These are phyloP conservation scores for Ceratobasidium sp. DNA, from an alignment of 1,284 basidiomycete genomes.

Conservation along the genomic window DNA sequence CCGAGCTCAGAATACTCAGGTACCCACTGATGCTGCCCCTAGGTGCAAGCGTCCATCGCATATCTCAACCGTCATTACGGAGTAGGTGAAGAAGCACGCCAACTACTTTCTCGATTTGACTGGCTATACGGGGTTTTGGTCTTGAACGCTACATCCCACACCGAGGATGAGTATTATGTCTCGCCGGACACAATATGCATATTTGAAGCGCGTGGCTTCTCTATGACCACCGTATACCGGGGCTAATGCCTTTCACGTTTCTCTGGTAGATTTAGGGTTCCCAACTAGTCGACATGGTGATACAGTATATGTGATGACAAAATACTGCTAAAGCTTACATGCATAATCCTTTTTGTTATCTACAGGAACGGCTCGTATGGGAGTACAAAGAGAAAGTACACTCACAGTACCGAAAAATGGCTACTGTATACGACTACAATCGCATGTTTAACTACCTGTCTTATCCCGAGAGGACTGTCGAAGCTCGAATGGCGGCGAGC, in stretches of 20 bases:
- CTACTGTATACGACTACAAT: conserved; percentile 44
- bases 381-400: conserved; percentile 20
- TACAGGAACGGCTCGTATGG: conserved; percentile 39
- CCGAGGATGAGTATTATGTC: conserved; percentile 58
- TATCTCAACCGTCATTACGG: conserved; percentile 75
- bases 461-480: conserved; percentile 72
- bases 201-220: conserved; percentile 59
- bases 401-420: conserved; percentile 34
- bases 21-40: neutral
- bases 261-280: conserved; percentile 61
- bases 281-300: conserved; percentile 66
- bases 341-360: conserved; percentile 1
- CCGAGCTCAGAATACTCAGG: neutral
- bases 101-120: conserved; percentile 61
- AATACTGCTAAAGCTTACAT: conserved; percentile 4
- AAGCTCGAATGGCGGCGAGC: conserved; percentile 70
- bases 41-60: conserved; percentile 66
- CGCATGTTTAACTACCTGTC: conserved; percentile 71
- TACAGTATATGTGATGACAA: neutral
- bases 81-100: conserved; percentile 56
- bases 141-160: conserved; percentile 67
- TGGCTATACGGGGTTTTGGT: conserved; percentile 70
- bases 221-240: neutral
- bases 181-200: conserved; percentile 68
- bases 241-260: neutral